phyloP scores from a whole-genome alignment of 2,329 filamentous ascomycete genomes.

The Drechslerella dactyloides region DNA sequence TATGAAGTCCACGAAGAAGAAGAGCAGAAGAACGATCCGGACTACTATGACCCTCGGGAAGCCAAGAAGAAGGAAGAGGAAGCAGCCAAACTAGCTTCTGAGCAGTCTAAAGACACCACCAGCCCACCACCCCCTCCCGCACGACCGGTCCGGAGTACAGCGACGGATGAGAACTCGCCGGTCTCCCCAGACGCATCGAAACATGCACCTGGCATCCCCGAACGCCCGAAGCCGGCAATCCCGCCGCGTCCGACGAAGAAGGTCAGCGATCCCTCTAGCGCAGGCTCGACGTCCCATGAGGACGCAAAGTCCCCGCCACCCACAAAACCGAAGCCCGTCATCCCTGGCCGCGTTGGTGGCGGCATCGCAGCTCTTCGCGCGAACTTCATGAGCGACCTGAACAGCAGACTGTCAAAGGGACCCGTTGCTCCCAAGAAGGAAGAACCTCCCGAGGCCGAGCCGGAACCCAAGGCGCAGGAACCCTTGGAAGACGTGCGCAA shows the following conservation, averaged over 20 bases:
- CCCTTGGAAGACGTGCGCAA: conserved; percentile 90
- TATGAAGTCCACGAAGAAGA: conserved; percentile 36
- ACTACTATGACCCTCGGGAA: conserved; percentile 59
- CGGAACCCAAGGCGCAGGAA: conserved; percentile 57
- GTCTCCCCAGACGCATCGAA: conserved; percentile 49
- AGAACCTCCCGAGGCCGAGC: conserved; percentile 58
- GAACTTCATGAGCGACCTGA: conserved; percentile 90
- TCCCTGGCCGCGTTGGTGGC: conserved; percentile 70
- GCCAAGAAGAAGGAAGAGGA: conserved; percentile 16
- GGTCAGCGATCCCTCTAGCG: conserved; percentile 64
- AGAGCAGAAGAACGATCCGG: conserved; percentile 65
- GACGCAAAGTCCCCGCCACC: conserved; percentile 27
- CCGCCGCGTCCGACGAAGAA: conserved; percentile 54
- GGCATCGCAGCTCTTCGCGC: conserved; percentile 93
- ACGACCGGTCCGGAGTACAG: conserved; percentile 21
- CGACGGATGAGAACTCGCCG: conserved; percentile 52
- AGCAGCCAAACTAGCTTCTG: conserved; percentile 4
- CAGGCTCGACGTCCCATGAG: conserved; percentile 47
- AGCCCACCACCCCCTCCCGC: conserved; percentile 24
- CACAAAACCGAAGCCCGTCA: conserved; percentile 76
- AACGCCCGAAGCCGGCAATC: conserved; percentile 54
- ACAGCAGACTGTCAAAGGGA: conserved; percentile 84
- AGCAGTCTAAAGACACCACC: not conserved
- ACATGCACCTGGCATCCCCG: conserved; percentile 23
- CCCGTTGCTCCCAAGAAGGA: conserved; percentile 71